Base-by-base conservation (phyloP, 192 early-diverging fungal genomes). In the Borealophlyctis nickersoniae region DNA sequence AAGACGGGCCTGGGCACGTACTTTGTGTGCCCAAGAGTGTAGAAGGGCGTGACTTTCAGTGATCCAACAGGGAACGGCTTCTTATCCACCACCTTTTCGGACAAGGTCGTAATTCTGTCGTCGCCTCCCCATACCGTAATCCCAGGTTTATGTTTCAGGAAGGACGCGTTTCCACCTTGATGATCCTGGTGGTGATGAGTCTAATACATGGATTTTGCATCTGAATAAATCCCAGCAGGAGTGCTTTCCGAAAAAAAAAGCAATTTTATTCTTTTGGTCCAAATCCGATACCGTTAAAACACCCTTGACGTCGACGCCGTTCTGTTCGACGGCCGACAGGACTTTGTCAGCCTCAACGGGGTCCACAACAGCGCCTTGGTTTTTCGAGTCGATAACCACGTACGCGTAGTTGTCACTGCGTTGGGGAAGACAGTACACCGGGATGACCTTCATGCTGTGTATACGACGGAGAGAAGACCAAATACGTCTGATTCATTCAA, bases 161-260 rank as follows among this genome's bases (percentile, higher is more conserved):
- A 58, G 49, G 81, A 74, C 33, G 63, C 69, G 69, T 94, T 94
- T 31, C 92, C 92, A 36, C 85, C 89, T 27, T 91, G 70, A 66
- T 98, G 95, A 73, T 98, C 95, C 66, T 70, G 72, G 68, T 96
- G 93, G 73, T 98, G 93, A 76, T 98, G 95, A 22, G 92, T 93
- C 56, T 90, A n/a, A n/a, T n/a, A n/a, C n/a, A n/a, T n/a, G n/a
- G n/a, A n/a, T n/a, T n/a, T n/a, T n/a, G n/a, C n/a, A n/a, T n/a
- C n/a, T n/a, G 81, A n/a, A 89, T 31, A 28, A 27, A 30, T 2
- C 5, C 2, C 24, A 36, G 52, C 30, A 62, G 60, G 16, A 5
- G 14, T 7, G 9, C 52, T 7, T 9, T 9, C 5, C 23, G n/a
- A 53, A 24, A 53, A 22, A 0, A 7, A 27, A 19, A 62, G 52